Base-by-base conservation (phyloP, 202 grass and related monocot genomes). In the Setaria viridis region DNA sequence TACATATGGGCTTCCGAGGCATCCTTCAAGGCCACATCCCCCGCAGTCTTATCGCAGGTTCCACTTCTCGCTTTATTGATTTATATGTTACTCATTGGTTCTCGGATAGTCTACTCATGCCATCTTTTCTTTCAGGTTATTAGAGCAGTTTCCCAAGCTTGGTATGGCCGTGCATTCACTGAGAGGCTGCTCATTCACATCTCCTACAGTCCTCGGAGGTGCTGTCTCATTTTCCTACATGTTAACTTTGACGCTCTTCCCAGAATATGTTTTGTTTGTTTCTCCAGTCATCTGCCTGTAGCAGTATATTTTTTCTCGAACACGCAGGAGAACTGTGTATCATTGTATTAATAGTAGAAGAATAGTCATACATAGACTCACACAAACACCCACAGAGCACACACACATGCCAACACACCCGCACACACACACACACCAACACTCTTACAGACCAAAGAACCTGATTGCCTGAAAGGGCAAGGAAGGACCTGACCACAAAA, bases 201-300 rank as follows among this genome's bases (percentile, higher is more conserved):
- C 63, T 95, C 93, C 76, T 94, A 98, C 82, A 88, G 91, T 88
- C 95, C 95, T 82, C 89, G 88, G 84, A 98, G 93, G 95, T 98
- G 75, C 4, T 76, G 20, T 62, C 66, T 43, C 65, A 7, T 74
- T 77, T 34, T 74, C 66, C 29, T 25, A 30, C 70, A 59, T 82
- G 69, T 58, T 74, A 65, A 6, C 53, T 54, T 76, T 86, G 16
- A 19, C 46, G 67, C n/a, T 58, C 70, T 60, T 62, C 58, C 17
- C 58, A 11, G 59, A 54, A 37, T 75, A 76, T 41, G 39, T 41
- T 41, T 41, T 70, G 70, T 70, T 42, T 45, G 14, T 47, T 53
- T 46, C 5, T 17, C 13, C 11, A 16, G n/a, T 64, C 20, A 19
- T 83, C 64, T 68, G 45, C 73, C 33, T 70, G 25, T 25, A 87